Evolutionary conservation across 1,284 basidiomycete species (phyloP).

Genomic region (Fomes fomentarius): DNA sequence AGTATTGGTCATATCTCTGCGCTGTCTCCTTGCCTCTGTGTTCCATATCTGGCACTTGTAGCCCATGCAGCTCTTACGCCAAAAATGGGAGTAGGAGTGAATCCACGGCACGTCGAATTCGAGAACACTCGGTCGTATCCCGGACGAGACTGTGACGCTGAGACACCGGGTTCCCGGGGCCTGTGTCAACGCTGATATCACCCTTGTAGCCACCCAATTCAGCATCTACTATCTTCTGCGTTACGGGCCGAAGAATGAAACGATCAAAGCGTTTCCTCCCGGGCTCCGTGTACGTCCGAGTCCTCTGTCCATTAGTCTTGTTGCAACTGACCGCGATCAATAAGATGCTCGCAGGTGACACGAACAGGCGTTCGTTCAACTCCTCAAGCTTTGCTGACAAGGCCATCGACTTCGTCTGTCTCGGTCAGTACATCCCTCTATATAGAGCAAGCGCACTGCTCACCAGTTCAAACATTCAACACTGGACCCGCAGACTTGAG

Average conservation of each 20-base stretch:
- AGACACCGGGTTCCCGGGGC: too few species aligned
- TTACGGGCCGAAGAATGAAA: constrained; percentile 21
- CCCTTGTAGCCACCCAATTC: constrained; percentile 16
- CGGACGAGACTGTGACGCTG: too few species aligned
- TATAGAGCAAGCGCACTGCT: too few species aligned
- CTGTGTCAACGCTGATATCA: background rate
- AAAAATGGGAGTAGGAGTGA: background rate
- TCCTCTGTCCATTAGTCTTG: background rate
- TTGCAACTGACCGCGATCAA: too few species aligned
- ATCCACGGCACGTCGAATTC: too few species aligned
- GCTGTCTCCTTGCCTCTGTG: background rate
- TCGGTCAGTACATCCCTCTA: constrained; percentile 28
- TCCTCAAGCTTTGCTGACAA: constrained; percentile 39
- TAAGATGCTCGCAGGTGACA: constrained; percentile 45
- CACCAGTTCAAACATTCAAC: too few species aligned
- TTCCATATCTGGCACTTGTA: background rate
- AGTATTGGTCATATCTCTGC: background rate
- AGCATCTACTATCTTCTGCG: constrained; percentile 34
- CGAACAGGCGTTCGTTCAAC: constrained; percentile 38
- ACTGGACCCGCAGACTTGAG: constrained; percentile 35
- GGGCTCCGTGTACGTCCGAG: constrained; percentile 30
- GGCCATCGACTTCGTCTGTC: constrained; percentile 46
- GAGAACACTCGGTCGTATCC: too few species aligned
- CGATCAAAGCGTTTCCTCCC: constrained; percentile 30
- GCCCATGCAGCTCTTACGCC: background rate